A percentile compares a stretch with the other conserved stretches of the same genome.
Evolutionary conservation across 371 early-diverging fungal species (phyloP).

Genomic region (Lichtheimia ramosa): DNA sequence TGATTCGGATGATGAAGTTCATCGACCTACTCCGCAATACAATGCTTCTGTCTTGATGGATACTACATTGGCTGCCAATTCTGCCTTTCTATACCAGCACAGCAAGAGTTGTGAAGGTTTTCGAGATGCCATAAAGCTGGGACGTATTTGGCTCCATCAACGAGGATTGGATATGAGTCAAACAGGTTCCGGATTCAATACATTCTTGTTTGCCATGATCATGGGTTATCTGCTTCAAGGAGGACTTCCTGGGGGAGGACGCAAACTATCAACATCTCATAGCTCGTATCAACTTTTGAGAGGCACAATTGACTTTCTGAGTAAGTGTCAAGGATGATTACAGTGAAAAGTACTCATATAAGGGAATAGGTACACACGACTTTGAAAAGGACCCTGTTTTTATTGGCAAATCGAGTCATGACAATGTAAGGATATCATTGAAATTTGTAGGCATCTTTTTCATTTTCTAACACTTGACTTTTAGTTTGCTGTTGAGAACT

Average conservation of each 20-base stretch:
- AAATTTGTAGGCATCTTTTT: background rate
- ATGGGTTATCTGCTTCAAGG: conserved; percentile 82
- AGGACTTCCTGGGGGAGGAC: conserved; percentile 55
- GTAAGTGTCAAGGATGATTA: conserved; percentile 18
- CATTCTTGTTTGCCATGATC: conserved; percentile 83
- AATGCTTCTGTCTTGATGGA: conserved; percentile 85
- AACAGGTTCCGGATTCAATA: conserved; percentile 54
- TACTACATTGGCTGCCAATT: conserved; percentile 67
- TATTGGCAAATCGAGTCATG: conserved; percentile 53
- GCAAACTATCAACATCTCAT: conserved; percentile 67
- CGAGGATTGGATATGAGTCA: conserved; percentile 52
- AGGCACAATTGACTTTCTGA: conserved; percentile 82
- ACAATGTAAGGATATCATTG: conserved; percentile 22
- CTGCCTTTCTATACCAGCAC: conserved; percentile 80
- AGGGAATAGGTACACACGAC: conserved; percentile 62
- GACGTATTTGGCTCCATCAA: conserved; percentile 85
- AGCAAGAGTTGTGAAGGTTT: conserved; percentile 72
- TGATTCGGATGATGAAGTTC: conserved; percentile 12
- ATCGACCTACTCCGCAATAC: conserved; percentile 86
- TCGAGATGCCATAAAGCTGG: conserved; percentile 75
- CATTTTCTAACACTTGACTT: background rate
- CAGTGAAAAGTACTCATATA: background rate
- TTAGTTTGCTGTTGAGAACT: conserved; percentile 63
- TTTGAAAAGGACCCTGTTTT: conserved; percentile 72
- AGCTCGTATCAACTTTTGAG: conserved; percentile 87